Evolutionary conservation across 768 basidiomycete genomes (phyloP).

Genomic region (Termitomyces sp.): DNA sequence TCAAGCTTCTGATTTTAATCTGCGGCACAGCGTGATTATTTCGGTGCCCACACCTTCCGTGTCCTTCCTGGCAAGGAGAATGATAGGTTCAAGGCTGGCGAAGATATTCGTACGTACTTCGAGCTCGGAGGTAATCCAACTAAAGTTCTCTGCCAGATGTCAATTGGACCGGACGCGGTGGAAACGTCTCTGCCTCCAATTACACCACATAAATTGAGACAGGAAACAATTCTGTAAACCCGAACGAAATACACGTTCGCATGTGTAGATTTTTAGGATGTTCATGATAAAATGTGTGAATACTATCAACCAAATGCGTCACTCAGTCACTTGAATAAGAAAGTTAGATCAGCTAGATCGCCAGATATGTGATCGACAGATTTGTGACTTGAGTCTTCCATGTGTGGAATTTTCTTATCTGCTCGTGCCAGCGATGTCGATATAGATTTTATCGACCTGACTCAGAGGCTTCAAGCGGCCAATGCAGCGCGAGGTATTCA

Average conservation of each 20-base stretch:
- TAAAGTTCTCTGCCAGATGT: conserved; percentile 49
- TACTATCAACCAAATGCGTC: neutral
- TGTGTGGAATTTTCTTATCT: conserved; percentile 71
- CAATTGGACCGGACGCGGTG: conserved; percentile 99
- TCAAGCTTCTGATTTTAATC: neutral
- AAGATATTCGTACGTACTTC: conserved; percentile 78
- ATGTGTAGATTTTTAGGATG: conserved; percentile 10
- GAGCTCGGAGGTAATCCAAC: neutral
- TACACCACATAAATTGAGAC: conserved; percentile 51
- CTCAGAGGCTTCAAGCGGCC: conserved; percentile 32
- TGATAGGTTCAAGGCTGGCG: conserved; percentile 65
- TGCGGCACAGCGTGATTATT: conserved; percentile 80
- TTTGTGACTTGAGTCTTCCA: conserved; percentile 22
- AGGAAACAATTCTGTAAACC: conserved; percentile 5
- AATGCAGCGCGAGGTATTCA: conserved; percentile 54
- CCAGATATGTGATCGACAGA: neutral
- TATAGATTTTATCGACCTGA: conserved; percentile 18
- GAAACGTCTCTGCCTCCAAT: conserved; percentile 85
- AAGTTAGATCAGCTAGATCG: neutral
- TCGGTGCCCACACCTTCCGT: conserved; percentile 97
- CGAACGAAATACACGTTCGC: neutral
- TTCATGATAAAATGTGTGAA: conserved; percentile 5
- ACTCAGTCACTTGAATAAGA: too few relatives aligned
- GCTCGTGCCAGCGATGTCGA: conserved; percentile 17
- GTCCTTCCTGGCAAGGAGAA: conserved; percentile 92